Conservation (phyloP, 2,329 filamentous ascomycete species). For the Sporothrix brunneoviolacea region DNA sequence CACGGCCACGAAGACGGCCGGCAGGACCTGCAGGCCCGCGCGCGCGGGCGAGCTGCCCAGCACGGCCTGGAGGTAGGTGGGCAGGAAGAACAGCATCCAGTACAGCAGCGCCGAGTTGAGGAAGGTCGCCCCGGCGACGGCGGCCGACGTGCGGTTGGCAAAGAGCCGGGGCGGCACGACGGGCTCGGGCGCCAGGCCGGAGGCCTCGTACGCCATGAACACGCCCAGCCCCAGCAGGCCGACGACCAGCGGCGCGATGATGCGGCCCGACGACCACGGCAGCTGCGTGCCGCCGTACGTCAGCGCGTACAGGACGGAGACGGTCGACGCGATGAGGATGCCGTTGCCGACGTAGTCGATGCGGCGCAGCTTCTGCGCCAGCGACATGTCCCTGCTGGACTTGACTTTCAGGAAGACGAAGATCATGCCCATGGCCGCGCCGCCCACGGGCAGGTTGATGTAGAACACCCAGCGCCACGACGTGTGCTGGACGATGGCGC, state of each 20-base stretch:
- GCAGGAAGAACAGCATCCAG: constrained; percentile 34
- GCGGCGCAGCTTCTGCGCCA: constrained; percentile 23
- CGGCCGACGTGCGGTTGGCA: constrained; percentile 30
- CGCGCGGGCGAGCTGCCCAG: constrained; percentile 25
- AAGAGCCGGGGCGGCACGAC: constrained; percentile 38
- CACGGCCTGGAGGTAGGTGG: constrained; percentile 40
- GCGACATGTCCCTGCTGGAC: constrained; percentile 14
- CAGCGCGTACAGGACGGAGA: constrained; percentile 36
- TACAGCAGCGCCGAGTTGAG: constrained; percentile 28
- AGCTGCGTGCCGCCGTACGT: constrained; percentile 35
- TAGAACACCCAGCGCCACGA: constrained; percentile 34
- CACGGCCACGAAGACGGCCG: constrained; percentile 21
- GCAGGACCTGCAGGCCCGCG: constrained; percentile 25
- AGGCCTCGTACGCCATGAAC: constrained; percentile 29
- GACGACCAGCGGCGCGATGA: constrained; percentile 36
- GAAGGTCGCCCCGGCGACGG: constrained; percentile 25
- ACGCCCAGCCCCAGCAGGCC: constrained; percentile 31
- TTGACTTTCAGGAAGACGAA: constrained; percentile 22
- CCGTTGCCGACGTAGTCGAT: constrained; percentile 38
- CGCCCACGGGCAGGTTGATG: constrained; percentile 35
- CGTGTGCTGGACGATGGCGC: constrained; percentile 12
- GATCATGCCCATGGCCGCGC: constrained; percentile 38
- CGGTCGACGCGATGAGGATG: constrained; percentile 32
- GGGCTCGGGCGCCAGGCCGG: constrained; percentile 17
- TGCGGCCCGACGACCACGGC: constrained; percentile 33